A percentile compares a stretch with the other conserved stretches of the same genome.
phyloP scores from a whole-genome alignment of 2,329 filamentous ascomycete species.

The Claviceps cyperi region DNA sequence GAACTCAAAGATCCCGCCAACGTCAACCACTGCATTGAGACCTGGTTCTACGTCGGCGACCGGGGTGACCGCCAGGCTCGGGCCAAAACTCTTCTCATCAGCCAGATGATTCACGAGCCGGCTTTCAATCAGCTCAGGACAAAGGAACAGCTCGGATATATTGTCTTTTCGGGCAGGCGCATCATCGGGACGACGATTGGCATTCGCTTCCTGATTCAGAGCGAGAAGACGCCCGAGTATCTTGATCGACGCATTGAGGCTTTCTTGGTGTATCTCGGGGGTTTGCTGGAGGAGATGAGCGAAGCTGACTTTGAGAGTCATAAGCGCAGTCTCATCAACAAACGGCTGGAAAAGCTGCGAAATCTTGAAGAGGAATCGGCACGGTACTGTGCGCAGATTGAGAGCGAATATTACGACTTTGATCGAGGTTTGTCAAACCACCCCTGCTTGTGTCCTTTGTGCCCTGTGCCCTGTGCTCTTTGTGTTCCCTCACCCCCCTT shows the following conservation, averaged over 20 bases:
- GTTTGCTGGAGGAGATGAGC: slow-evolving; percentile 58
- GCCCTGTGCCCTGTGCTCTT: too few relatives aligned
- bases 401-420: slow-evolving; percentile 80
- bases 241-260: slow-evolving; percentile 77
- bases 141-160: slow-evolving; percentile 94
- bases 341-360: slow-evolving; percentile 80
- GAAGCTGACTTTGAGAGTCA: slow-evolving; percentile 78
- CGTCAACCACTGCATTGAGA: slow-evolving; percentile 76
- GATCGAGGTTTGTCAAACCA: slow-evolving; percentile 48
- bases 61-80: slow-evolving; percentile 54
- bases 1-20: slow-evolving; percentile 75
- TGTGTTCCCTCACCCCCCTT: neutral
- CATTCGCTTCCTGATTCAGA: slow-evolving; percentile 85
- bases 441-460: neutral
- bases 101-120: slow-evolving; percentile 85
- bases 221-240: slow-evolving; percentile 71
- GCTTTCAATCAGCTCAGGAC: slow-evolving; percentile 90
- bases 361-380: slow-evolving; percentile 75
- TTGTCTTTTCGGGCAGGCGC: slow-evolving; percentile 73
- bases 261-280: slow-evolving; percentile 57
- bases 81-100: slow-evolving; percentile 66
- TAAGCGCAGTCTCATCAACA: slow-evolving; percentile 78
- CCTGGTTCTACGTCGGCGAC: slow-evolving; percentile 56
- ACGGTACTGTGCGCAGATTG: slow-evolving; percentile 75
- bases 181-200: slow-evolving; percentile 64